phyloP scores from a whole-genome alignment of 148 eudicot genomes.

The Chenopodium formosanum region DNA sequence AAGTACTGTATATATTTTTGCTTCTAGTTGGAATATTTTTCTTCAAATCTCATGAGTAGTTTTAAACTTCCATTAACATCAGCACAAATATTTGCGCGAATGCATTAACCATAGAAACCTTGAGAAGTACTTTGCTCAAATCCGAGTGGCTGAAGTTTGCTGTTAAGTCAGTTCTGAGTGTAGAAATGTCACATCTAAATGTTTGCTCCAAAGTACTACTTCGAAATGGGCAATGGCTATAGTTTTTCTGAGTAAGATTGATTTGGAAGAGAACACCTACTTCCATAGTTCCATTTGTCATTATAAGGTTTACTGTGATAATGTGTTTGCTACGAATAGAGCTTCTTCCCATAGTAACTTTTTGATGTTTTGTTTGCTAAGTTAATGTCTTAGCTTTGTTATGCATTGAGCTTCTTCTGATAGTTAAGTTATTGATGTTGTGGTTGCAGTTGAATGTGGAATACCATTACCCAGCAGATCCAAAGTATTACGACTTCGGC shows the following conservation, averaged over 20 bases:
- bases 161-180: neutral
- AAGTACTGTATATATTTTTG: too few species aligned
- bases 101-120: neutral
- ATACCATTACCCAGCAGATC: conserved; percentile 75
- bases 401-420: neutral
- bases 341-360: neutral
- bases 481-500: conserved; percentile 70
- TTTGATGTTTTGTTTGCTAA: conserved; percentile 35
- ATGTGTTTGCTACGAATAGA: neutral
- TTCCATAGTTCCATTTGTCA: neutral
- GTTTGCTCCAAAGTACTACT: neutral
- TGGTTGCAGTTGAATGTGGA: conserved; percentile 65
- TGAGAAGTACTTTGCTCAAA: neutral
- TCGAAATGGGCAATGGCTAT: neutral
- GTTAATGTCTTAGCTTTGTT: conserved; percentile 37
- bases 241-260: neutral
- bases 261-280: neutral
- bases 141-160: neutral
- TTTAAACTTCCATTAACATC: neutral
- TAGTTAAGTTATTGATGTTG: conserved; percentile 3
- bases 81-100: neutral
- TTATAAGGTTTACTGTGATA: neutral
- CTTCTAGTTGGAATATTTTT: neutral
- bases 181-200: neutral
- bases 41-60: neutral